Evolutionary conservation across 106 monocot species (phyloP).

Genomic region (Dioscorea zingiberensis): DNA sequence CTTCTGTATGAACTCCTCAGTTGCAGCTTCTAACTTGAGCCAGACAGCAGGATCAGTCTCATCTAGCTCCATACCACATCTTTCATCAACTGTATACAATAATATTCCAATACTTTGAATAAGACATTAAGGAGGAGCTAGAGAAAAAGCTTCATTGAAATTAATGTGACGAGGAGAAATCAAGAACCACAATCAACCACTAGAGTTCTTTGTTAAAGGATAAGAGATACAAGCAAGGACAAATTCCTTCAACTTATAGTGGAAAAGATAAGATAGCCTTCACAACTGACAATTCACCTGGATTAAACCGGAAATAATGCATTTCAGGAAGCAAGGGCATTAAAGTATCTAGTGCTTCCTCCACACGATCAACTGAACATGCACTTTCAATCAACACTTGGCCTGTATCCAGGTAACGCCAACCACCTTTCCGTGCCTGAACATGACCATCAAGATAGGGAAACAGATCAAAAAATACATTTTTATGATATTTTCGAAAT

Average conservation of each 20-base stretch:
- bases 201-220: no score
- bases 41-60: slow-evolving; percentile 96
- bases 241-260: not conserved
- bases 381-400: slow-evolving; percentile 98
- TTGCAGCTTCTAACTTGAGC: slow-evolving; percentile 96
- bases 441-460: not conserved
- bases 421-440: slow-evolving; percentile 93
- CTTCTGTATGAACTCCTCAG: slow-evolving; percentile 78
- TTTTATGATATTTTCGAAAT: no score
- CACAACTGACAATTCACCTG: slow-evolving; percentile 38
- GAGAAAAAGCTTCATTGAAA: not conserved
- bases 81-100: slow-evolving; percentile 71
- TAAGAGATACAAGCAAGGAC: not conserved
- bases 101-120: no score
- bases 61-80: slow-evolving; percentile 95
- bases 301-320: slow-evolving; percentile 93
- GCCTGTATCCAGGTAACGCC: slow-evolving; percentile 98
- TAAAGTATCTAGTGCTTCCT: slow-evolving; percentile 80
- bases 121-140: not conserved
- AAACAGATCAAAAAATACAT: no score
- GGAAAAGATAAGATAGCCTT: not conserved
- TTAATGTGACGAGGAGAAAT: no score
- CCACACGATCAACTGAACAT: slow-evolving; percentile 91
- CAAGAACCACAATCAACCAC: no score
- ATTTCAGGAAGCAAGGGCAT: slow-evolving; percentile 87